Percentiles rank a stretch among this genome's conserved stretches.
Conservation (phyloP, 257 asterid genomes). For the Fraxinus excelsior region DNA sequence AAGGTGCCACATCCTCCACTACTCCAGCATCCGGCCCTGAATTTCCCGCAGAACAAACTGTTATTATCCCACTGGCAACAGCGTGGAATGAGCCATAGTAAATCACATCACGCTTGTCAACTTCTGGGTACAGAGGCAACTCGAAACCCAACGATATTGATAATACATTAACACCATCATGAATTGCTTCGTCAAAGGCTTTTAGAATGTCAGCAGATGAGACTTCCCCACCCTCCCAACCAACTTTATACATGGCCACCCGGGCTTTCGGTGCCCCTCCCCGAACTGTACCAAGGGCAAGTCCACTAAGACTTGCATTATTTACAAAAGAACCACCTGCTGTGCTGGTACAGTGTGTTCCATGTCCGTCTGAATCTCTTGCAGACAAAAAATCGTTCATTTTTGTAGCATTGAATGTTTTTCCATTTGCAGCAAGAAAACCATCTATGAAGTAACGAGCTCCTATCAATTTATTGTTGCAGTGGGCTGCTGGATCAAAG, state of each 20-base stretch:
- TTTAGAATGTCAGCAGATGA: slow-evolving; percentile 33
- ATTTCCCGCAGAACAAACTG: slow-evolving; percentile 41
- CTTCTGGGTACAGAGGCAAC: slow-evolving; percentile 27
- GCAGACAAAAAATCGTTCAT: slow-evolving; percentile 35
- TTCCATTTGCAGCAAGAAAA: slow-evolving; percentile 22
- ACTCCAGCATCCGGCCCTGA: slow-evolving; percentile 36
- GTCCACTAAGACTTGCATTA: slow-evolving; percentile 35
- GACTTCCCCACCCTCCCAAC: slow-evolving; percentile 23
- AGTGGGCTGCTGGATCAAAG: slow-evolving; percentile 32
- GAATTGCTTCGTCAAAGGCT: slow-evolving; percentile 47
- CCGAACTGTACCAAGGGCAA: slow-evolving; percentile 39
- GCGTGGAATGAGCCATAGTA: slow-evolving; percentile 46
- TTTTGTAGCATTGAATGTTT: slow-evolving; percentile 6
- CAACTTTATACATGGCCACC: slow-evolving; percentile 48
- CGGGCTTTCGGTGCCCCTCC: slow-evolving; percentile 59
- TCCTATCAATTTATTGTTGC: slow-evolving; percentile 48
- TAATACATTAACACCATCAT: slow-evolving; percentile 44
- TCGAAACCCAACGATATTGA: slow-evolving; percentile 31
- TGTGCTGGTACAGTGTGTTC: slow-evolving; percentile 49
- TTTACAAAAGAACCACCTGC: slow-evolving; percentile 45
- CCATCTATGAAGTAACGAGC: slow-evolving; percentile 49
- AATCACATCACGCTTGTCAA: slow-evolving; percentile 20
- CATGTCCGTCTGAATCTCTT: slow-evolving; percentile 46
- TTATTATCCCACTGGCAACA: slow-evolving; percentile 32
- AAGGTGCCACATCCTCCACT: slow-evolving; percentile 32